Conservation (phyloP, 345 rosid species). For the Populus pruinosa region DNA sequence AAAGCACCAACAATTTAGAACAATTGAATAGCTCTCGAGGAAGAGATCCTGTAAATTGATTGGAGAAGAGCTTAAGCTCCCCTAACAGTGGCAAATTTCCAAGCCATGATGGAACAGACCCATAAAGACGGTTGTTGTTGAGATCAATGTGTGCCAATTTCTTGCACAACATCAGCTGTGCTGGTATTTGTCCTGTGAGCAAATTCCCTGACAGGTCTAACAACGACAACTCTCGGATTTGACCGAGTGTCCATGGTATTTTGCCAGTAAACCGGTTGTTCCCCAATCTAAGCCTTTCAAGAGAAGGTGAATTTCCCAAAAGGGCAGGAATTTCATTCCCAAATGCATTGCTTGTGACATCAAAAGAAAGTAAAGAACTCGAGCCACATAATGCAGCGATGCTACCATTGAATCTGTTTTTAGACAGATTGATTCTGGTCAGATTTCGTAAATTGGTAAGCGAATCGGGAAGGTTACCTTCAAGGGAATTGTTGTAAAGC, state of each 20-base stretch:
- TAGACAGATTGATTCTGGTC: slow-evolving; percentile 80
- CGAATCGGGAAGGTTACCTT: slow-evolving; percentile 64
- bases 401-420: slow-evolving; percentile 69
- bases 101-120: slow-evolving; percentile 68
- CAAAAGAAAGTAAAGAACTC: slow-evolving; percentile 66
- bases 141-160: slow-evolving; percentile 78
- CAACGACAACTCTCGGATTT: slow-evolving; percentile 54
- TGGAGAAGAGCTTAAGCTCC: slow-evolving; percentile 77
- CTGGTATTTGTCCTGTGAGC: slow-evolving; percentile 65
- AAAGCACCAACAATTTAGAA: slow-evolving; percentile 60
- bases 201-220: slow-evolving; percentile 72
- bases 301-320: slow-evolving; percentile 70
- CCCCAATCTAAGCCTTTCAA: slow-evolving; percentile 83
- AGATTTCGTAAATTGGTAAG: slow-evolving; percentile 57
- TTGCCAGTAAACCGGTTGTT: slow-evolving; percentile 64
- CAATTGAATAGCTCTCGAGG: slow-evolving; percentile 67
- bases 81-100: slow-evolving; percentile 63
- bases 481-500: slow-evolving; percentile 91
- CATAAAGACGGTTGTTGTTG: slow-evolving; percentile 72
- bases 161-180: slow-evolving; percentile 65
- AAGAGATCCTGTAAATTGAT: slow-evolving; percentile 57
- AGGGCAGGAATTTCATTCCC: slow-evolving; percentile 59
- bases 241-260: slow-evolving; percentile 80
- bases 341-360: slow-evolving; percentile 69
- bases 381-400: slow-evolving; percentile 64